Percentiles rank a stretch among this genome's conserved stretches.
These are phyloP conservation scores for Pyrus bretschneideri DNA, from an alignment of 306 rosid species.

Conservation along the genomic window DNA sequence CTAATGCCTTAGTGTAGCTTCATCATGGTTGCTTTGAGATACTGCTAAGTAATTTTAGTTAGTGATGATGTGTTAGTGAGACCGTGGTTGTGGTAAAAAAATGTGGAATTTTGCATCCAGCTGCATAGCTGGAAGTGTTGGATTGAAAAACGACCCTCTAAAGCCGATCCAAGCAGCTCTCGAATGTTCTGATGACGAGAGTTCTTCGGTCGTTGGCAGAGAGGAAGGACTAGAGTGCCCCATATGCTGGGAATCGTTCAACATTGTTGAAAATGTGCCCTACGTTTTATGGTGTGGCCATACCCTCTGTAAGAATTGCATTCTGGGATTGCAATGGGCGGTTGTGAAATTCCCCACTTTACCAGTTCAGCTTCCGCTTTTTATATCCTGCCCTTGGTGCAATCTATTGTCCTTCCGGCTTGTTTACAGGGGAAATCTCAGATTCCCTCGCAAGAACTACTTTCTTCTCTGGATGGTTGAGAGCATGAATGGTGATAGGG, in stretches of 20 bases:
- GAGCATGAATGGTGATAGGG: conserved; percentile 88
- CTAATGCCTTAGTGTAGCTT: neutral
- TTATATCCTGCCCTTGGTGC: conserved; percentile 98
- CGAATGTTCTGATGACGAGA: conserved; percentile 92
- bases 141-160: conserved; percentile 37
- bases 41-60: neutral
- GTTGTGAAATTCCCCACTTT: conserved; percentile 84
- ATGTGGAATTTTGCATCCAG: conserved; percentile 95
- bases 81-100: conserved; percentile 20
- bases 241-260: conserved; percentile 93
- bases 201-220: conserved; percentile 55
- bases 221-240: conserved; percentile 97
- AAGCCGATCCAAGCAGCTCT: conserved; percentile 45
- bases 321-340: conserved; percentile 93
- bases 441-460: conserved; percentile 89
- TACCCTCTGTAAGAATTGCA: conserved; percentile 95
- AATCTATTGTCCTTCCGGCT: conserved; percentile 81
- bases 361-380: conserved; percentile 94
- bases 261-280: conserved; percentile 94
- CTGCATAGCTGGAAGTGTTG: conserved; percentile 70
- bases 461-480: conserved; percentile 99
- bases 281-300: conserved; percentile 99
- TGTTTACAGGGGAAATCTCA: conserved; percentile 71
- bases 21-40: neutral
- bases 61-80: conserved; percentile 33